phyloP scores from a whole-genome alignment of 2,329 filamentous ascomycete species.

The Didymella sp. region DNA sequence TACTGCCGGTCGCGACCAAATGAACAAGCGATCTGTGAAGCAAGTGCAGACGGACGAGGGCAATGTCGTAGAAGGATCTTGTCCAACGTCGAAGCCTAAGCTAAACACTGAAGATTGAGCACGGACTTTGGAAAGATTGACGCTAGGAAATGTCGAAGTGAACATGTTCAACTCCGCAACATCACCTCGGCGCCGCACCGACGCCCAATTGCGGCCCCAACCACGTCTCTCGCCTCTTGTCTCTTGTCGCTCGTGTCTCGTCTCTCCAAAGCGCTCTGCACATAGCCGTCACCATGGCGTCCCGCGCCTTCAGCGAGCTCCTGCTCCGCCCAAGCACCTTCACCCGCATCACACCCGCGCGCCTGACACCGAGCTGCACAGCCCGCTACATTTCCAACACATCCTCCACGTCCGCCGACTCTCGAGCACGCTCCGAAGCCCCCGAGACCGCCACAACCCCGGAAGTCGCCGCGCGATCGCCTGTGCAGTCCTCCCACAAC shows the following conservation, averaged over 20 bases:
- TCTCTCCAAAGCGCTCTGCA: no score
- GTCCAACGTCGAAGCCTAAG: no score
- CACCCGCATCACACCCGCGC: slow-evolving; percentile 19
- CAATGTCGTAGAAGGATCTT: no score
- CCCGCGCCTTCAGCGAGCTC: slow-evolving; percentile 42
- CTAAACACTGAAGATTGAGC: slow-evolving; percentile 20
- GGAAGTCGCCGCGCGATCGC: slow-evolving; percentile 2
- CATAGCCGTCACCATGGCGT: slow-evolving; percentile 32
- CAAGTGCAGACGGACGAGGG: neutral
- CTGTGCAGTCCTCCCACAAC: slow-evolving; percentile 11
- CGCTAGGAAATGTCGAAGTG: slow-evolving; percentile 35
- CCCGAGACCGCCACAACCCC: slow-evolving; percentile 3
- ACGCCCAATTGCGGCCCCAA: slow-evolving; percentile 6
- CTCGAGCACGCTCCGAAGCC: slow-evolving; percentile 15
- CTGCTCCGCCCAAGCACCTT: slow-evolving; percentile 42
- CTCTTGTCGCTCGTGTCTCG: no score
- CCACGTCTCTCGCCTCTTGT: neutral
- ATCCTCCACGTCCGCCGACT: slow-evolving; percentile 15
- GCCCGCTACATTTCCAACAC: slow-evolving; percentile 22
- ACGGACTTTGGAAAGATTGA: slow-evolving; percentile 17
- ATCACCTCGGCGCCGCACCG: neutral
- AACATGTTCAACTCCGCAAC: neutral
- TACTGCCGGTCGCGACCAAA: slow-evolving; percentile 18
- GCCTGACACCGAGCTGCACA: slow-evolving; percentile 25
- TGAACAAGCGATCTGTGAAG: neutral